Conservation (phyloP, 106 monocot genomes). For the Apostasia shenzhenica region DNA sequence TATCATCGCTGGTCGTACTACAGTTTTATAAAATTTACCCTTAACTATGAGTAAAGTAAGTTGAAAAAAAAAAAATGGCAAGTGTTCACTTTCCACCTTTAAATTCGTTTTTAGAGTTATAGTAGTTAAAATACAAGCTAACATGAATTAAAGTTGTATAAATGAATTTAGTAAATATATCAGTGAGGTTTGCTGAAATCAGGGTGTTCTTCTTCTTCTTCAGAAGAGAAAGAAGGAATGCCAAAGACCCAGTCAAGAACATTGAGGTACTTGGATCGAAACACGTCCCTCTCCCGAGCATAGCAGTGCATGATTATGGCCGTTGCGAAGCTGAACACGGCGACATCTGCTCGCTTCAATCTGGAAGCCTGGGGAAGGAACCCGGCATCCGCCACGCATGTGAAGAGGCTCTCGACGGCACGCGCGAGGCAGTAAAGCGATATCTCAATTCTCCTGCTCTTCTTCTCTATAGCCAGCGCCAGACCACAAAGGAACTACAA, state of each 20-base stretch:
- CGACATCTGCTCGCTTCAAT: slow-evolving; percentile 76
- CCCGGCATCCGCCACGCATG: slow-evolving; percentile 75
- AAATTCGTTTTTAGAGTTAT: no score
- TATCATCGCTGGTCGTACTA: no score
- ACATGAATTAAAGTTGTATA: no score
- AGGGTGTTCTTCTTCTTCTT: slow-evolving; percentile 14
- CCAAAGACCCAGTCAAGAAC: slow-evolving; percentile 99
- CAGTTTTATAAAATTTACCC: no score
- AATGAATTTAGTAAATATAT: no score
- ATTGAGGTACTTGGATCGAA: slow-evolving; percentile 94
- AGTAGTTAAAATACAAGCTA: no score
- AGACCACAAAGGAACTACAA: slow-evolving; percentile 83
- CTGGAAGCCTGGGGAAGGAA: slow-evolving; percentile 49
- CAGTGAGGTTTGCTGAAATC: slow-evolving; percentile 1
- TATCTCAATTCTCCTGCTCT: slow-evolving; percentile 87
- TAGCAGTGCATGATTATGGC: slow-evolving; percentile 99
- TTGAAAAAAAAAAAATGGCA: no score
- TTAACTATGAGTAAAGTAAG: no score
- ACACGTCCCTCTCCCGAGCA: slow-evolving; percentile 89
- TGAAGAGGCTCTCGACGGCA: slow-evolving; percentile 95
- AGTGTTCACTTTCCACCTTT: no score
- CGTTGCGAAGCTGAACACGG: slow-evolving; percentile 81
- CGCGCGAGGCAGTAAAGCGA: slow-evolving; percentile 88
- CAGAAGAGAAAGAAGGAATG: slow-evolving; percentile 38
- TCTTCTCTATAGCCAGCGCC: slow-evolving; percentile 89